Conservation (phyloP, 331 rosid genomes). For the Erythrophleum ivorense region DNA sequence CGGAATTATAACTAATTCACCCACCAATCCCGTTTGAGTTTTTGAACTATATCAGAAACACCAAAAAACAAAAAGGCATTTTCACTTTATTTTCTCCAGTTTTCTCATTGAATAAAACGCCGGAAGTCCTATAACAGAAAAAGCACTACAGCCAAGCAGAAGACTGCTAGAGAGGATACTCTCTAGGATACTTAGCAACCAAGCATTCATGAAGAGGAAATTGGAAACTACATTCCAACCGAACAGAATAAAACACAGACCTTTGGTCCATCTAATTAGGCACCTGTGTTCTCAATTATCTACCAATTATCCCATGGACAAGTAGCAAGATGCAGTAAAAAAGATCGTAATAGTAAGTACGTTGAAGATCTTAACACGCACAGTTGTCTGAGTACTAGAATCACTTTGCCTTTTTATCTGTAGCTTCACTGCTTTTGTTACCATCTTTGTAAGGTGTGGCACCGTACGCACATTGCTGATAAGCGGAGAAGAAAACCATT, state of each 20-base stretch:
- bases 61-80: too few relatives aligned
- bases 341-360: background rate
- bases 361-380: background rate
- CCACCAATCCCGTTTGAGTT: too few relatives aligned
- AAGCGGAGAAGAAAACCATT: conserved; percentile 82
- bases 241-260: background rate
- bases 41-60: too few relatives aligned
- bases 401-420: conserved; percentile 46
- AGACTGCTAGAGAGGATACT: too few relatives aligned
- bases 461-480: conserved; percentile 73
- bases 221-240: background rate
- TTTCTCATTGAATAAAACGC: too few relatives aligned
- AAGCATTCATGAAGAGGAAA: background rate
- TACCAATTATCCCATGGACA: background rate
- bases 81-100: too few relatives aligned
- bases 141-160: background rate
- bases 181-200: background rate
- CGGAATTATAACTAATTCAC: too few relatives aligned
- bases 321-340: background rate
- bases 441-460: conserved; percentile 64
- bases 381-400: background rate
- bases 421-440: conserved; percentile 9
- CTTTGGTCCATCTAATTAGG: background rate
- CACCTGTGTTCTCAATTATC: conserved; percentile 1
- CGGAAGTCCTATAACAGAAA: background rate